Conservation (phyloP, 805 yeast genomes). For the Jamesozyma spencerorum region DNA sequence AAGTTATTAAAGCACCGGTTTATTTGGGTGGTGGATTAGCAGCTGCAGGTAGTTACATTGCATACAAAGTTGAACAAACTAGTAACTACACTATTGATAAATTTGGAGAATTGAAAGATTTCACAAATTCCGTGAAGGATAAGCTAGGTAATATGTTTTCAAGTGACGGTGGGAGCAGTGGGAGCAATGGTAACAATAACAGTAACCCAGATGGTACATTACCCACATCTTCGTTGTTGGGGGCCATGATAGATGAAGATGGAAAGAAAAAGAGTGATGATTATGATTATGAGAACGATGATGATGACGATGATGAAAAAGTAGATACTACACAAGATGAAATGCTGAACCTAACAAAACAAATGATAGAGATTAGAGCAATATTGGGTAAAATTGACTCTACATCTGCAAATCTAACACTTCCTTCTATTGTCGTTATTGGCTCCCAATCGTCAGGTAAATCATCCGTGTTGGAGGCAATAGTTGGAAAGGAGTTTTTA, state of each 20-base stretch:
- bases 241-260: conserved; percentile 32
- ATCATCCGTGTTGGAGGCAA: conserved; percentile 88
- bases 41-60: conserved; percentile 89
- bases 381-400: conserved; percentile 69
- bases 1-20: conserved; percentile 58
- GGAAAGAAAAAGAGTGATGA: conserved; percentile 29
- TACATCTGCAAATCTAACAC: conserved; percentile 58
- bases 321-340: conserved; percentile 60
- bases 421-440: conserved; percentile 92
- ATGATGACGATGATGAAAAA: conserved; percentile 44
- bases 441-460: conserved; percentile 98
- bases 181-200: conserved; percentile 47
- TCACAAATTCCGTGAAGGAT: conserved; percentile 47
- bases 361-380: conserved; percentile 91
- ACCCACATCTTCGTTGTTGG: conserved; percentile 26
- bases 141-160: conserved; percentile 22
- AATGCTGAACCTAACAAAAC: conserved; percentile 82
- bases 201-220: conserved; percentile 14
- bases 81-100: conserved; percentile 60
- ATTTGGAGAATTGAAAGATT: conserved; percentile 51
- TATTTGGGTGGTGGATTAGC: conserved; percentile 85
- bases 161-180: conserved; percentile 32
- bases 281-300: conserved; percentile 30
- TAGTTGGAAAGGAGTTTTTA: conserved; percentile 94
- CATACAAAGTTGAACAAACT: conserved; percentile 87